Percentiles rank a stretch among this genome's conserved stretches.
Evolutionary conservation across 495 filamentous ascomycete genomes (phyloP).

Genomic region (Penicillium cosmopolitanum): DNA sequence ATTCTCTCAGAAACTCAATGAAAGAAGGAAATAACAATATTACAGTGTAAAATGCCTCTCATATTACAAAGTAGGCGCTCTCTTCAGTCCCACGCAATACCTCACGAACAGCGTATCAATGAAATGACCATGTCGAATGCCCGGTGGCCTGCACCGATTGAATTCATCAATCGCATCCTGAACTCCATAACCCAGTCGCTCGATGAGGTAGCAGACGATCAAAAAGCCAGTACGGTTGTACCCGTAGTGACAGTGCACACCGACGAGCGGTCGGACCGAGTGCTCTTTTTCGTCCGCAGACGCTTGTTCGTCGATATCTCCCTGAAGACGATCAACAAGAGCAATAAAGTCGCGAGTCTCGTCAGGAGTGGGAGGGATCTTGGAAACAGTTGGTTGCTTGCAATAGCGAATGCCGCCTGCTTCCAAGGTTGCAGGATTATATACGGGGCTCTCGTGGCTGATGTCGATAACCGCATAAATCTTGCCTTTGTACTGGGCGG

Average conservation of each 20-base stretch:
- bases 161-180: conserved; percentile 84
- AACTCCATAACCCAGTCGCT: conserved; percentile 71
- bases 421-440: conserved; percentile 77
- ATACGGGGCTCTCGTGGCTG: conserved; percentile 82
- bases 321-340: conserved; percentile 70
- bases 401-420: conserved; percentile 74
- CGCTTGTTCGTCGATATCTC: conserved; percentile 43
- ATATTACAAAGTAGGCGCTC: conserved; percentile 53
- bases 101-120: conserved; percentile 82
- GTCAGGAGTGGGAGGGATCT: conserved; percentile 78
- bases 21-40: conserved; percentile 17
- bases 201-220: conserved; percentile 88
- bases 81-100: conserved; percentile 64
- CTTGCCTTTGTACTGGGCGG: conserved; percentile 62
- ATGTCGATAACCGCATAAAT: conserved; percentile 86
- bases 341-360: conserved; percentile 79
- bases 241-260: conserved; percentile 94
- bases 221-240: conserved; percentile 93
- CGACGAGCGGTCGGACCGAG: conserved; percentile 61
- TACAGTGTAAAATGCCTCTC: conserved; percentile 11
- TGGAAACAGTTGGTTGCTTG: conserved; percentile 90
- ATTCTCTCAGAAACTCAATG: conserved; percentile 7
- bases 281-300: conserved; percentile 41
- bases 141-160: conserved; percentile 69
- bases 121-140: conserved; percentile 90